These are phyloP conservation scores for Ustilago vetiveriae DNA, from an alignment of 1,284 basidiomycete genomes.

Conservation along the genomic window DNA sequence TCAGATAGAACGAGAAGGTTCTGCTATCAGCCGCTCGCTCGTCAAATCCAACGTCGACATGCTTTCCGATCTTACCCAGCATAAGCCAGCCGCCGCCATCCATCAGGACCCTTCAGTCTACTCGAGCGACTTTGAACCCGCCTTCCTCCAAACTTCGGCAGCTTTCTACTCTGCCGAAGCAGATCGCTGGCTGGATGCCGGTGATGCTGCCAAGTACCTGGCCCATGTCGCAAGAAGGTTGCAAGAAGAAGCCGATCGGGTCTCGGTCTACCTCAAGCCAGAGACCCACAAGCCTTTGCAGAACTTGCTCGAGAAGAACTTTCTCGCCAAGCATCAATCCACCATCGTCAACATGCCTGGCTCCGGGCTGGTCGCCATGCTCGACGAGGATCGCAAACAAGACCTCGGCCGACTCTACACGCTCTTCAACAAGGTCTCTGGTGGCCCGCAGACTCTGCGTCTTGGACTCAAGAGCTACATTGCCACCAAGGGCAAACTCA, in stretches of 20 bases:
- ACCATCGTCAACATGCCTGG: conserved; percentile 81
- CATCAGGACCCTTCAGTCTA: conserved; percentile 75
- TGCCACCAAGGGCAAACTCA: conserved; percentile 78
- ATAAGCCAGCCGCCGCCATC: conserved; percentile 20
- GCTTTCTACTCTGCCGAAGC: conserved; percentile 85
- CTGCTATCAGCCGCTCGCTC: conserved; percentile 87
- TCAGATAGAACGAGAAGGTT: conserved; percentile 89
- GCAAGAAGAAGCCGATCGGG: conserved; percentile 83
- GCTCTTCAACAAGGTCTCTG: conserved; percentile 78
- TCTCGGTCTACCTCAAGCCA: conserved; percentile 86
- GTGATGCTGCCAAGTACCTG: conserved; percentile 85
- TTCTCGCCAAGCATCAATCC: conserved; percentile 81
- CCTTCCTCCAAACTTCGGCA: conserved; percentile 80
- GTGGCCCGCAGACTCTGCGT: conserved; percentile 74
- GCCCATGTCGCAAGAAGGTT: conserved; percentile 84
- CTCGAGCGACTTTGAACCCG: conserved; percentile 83
- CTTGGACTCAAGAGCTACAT: conserved; percentile 80
- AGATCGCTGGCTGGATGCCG: conserved; percentile 75
- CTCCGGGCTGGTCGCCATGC: conserved; percentile 87
- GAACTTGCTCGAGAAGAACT: conserved; percentile 78
- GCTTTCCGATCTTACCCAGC: conserved; percentile 75
- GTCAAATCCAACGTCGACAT: conserved; percentile 89
- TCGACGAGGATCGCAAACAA: conserved; percentile 80
- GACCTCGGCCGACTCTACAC: conserved; percentile 84
- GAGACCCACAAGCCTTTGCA: conserved; percentile 78